These are phyloP conservation scores for Lentinus tigrinus DNA, from an alignment of 768 basidiomycete genomes.

Conservation along the genomic window DNA sequence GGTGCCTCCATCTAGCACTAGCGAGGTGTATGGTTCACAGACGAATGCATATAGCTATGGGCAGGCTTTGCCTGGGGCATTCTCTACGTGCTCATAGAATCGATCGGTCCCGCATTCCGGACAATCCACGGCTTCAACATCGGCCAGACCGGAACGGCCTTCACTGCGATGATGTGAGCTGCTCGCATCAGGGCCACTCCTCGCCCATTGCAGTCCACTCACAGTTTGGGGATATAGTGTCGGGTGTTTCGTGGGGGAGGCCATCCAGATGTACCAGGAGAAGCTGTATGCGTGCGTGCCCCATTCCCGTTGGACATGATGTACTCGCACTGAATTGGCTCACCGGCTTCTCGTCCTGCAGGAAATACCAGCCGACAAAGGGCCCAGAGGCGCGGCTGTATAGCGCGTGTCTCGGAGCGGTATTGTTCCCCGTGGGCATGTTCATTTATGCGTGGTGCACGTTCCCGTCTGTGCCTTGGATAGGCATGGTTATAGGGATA, in stretches of 20 bases:
- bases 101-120: constrained; percentile 54
- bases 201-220: not conserved
- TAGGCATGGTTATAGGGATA: constrained; percentile 43
- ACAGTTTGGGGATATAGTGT: constrained; percentile 41
- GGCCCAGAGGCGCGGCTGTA: constrained; percentile 64
- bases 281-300: constrained; percentile 27
- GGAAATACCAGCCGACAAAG: constrained; percentile 24
- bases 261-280: constrained; percentile 33
- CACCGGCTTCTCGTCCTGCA: constrained; percentile 1
- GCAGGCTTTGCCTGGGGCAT: constrained; percentile 77
- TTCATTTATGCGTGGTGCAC: constrained; percentile 76
- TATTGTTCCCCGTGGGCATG: constrained; percentile 59
- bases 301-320: too few species aligned
- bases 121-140: constrained; percentile 57
- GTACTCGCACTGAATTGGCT: not conserved
- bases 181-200: not conserved
- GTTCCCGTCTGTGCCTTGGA: constrained; percentile 56
- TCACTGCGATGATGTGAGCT: constrained; percentile 53
- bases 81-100: constrained; percentile 66
- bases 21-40: not conserved
- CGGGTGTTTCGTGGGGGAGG: constrained; percentile 37
- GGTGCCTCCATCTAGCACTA: constrained; percentile 18
- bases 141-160: constrained; percentile 60
- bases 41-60: constrained; percentile 49
- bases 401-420: constrained; percentile 50